These are phyloP conservation scores for Globisporangium megalacanthum DNA, from an alignment of 352 stramenopile species.

Conservation along the genomic window DNA sequence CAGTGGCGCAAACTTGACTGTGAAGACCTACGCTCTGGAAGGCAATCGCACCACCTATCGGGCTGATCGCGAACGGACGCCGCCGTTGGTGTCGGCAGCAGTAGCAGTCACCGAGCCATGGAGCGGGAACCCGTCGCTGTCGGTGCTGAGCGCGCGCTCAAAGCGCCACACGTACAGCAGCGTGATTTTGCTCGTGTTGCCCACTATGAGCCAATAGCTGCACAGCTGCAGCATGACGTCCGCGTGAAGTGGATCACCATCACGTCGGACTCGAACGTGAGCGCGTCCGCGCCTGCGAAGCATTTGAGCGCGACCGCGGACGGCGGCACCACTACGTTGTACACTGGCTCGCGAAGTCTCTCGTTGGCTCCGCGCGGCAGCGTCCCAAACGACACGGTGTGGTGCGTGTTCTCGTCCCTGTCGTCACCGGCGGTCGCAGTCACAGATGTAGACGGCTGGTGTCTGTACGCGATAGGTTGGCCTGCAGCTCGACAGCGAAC, in stretches of 20 bases:
- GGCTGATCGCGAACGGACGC: constrained; percentile 88
- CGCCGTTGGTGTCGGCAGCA: constrained; percentile 1
- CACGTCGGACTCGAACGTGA: constrained; percentile 58
- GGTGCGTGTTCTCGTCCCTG: constrained; percentile 77
- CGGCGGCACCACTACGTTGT: constrained; percentile 27
- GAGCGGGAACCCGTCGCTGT: constrained; percentile 5
- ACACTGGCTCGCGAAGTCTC: constrained; percentile 38
- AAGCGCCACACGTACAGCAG: constrained; percentile 59
- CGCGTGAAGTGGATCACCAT: constrained; percentile 60
- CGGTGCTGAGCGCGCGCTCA: constrained; percentile 14
- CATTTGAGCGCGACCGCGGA: constrained; percentile 43
- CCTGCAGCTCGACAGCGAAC: constrained; percentile 32
- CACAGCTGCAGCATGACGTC: constrained; percentile 86
- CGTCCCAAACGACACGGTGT: constrained; percentile 48
- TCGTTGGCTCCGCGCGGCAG: constrained; percentile 16
- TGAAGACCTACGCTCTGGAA: constrained; percentile 66
- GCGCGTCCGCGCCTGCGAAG: constrained; percentile 59
- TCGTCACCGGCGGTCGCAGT: too few relatives aligned
- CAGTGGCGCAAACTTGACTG: constrained; percentile 85
- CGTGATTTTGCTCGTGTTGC: constrained; percentile 70
- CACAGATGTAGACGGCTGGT: constrained; percentile 8
- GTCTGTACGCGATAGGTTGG: constrained; percentile 57
- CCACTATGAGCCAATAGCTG: constrained; percentile 57
- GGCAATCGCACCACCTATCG: constrained; percentile 45
- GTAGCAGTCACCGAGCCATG: neutral